phyloP scores from a whole-genome alignment of 768 basidiomycete species.

The Macrolepiota fuliginosa region DNA sequence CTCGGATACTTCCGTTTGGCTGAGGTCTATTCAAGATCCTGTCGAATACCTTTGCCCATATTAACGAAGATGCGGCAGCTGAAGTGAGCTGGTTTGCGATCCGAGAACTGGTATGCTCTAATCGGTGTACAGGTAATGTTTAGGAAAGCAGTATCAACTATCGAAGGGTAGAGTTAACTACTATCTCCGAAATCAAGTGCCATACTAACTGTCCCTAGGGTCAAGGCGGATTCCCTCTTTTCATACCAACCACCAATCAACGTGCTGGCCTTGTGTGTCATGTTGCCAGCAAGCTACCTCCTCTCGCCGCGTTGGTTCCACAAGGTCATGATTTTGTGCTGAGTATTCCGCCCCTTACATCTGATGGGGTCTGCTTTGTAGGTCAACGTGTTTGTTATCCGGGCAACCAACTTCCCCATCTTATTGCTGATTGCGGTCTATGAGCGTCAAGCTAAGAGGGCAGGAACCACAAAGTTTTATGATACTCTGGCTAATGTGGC shows the following conservation, averaged over 20 bases:
- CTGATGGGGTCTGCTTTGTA: constrained; percentile 25
- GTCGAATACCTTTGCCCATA: constrained; percentile 91
- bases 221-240: constrained; percentile 89
- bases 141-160: constrained; percentile 86
- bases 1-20: background rate
- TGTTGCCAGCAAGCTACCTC: constrained; percentile 84
- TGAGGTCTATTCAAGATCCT: constrained; percentile 58
- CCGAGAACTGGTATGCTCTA: background rate
- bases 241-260: constrained; percentile 96
- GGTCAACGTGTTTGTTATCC: constrained; percentile 88
- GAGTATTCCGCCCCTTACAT: constrained; percentile 8
- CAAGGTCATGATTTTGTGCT: constrained; percentile 52
- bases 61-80: constrained; percentile 90
- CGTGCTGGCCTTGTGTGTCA: constrained; percentile 78
- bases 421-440: constrained; percentile 79
- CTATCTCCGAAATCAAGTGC: background rate
- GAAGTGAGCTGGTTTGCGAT: constrained; percentile 52
- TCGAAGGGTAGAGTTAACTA: constrained; percentile 69
- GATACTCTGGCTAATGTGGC: constrained; percentile 68
- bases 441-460: constrained; percentile 78
- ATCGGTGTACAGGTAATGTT: constrained; percentile 75
- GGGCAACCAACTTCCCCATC: constrained; percentile 82
- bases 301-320: constrained; percentile 97
- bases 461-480: constrained; percentile 61
- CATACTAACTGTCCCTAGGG: constrained; percentile 31